phyloP scores from a whole-genome alignment of 257 asterid genomes.

The Solanum habrochaites region DNA sequence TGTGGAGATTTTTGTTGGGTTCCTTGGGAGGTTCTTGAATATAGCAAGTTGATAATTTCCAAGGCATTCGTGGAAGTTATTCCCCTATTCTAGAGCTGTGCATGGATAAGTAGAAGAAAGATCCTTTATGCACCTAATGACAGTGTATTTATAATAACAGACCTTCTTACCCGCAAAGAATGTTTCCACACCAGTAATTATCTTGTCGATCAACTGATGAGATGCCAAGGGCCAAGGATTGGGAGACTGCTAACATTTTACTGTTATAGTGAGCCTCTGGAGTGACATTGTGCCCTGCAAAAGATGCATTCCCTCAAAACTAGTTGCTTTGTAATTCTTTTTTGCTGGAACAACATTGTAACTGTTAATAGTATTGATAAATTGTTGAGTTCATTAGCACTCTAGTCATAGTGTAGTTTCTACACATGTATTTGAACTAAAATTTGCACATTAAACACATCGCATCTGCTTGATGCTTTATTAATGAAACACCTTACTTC shows the following conservation, averaged over 20 bases:
- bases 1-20: not conserved
- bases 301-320: not conserved
- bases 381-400: not conserved
- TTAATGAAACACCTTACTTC: not conserved
- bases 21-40: not conserved
- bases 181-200: not conserved
- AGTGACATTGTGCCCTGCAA: not conserved
- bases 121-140: not conserved
- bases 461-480: not conserved
- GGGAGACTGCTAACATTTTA: not conserved
- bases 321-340: not conserved
- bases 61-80: not conserved
- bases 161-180: not conserved
- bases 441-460: not conserved
- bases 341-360: not conserved
- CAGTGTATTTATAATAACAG: not conserved
- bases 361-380: not conserved
- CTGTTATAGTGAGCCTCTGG: not conserved
- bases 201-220: not conserved
- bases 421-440: not conserved
- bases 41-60: not conserved
- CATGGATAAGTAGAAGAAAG: not conserved
- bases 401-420: not conserved
- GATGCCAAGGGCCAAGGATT: not conserved
- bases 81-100: not conserved